Conservation (phyloP, 805 yeast genomes). For the Ogataea thermomethanolica region DNA sequence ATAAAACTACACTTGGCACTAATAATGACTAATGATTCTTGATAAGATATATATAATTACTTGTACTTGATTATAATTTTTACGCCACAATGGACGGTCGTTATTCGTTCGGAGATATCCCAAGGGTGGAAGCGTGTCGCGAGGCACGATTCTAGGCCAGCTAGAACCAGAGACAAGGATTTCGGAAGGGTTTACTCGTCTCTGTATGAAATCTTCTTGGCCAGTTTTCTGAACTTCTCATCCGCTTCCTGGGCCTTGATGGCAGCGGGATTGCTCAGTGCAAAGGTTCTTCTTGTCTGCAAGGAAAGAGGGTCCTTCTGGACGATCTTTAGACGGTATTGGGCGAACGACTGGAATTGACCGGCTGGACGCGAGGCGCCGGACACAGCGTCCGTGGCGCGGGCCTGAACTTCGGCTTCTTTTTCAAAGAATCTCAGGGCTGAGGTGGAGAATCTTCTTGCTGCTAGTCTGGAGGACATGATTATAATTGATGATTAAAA, state of each 20-base stretch:
- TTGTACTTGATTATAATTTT: too few species aligned
- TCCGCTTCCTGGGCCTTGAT: slow-evolving; percentile 9
- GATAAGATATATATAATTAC: too few species aligned
- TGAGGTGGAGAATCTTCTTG: slow-evolving; percentile 21
- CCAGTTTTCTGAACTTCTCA: slow-evolving; percentile 22
- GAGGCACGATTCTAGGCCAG: slow-evolving; percentile 11
- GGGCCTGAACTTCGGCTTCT: slow-evolving; percentile 20
- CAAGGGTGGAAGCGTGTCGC: not conserved
- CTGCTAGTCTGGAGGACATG: slow-evolving; percentile 9
- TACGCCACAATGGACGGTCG: not conserved
- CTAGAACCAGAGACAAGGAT: slow-evolving; percentile 11
- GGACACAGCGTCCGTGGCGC: slow-evolving; percentile 15
- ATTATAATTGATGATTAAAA: too few species aligned
- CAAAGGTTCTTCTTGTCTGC: slow-evolving; percentile 26
- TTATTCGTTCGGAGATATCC: not conserved
- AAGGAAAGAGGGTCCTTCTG: slow-evolving; percentile 27
- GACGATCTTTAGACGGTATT: slow-evolving; percentile 28
- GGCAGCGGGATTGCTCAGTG: slow-evolving; percentile 4
- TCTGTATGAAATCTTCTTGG: slow-evolving; percentile 26
- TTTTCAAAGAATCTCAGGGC: slow-evolving; percentile 18
- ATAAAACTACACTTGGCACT: not conserved
- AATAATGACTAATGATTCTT: too few species aligned
- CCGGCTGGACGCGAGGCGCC: slow-evolving; percentile 10
- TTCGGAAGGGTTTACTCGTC: slow-evolving; percentile 6
- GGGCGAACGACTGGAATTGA: slow-evolving; percentile 27